Evolutionary conservation across 106 monocot species (phyloP).

Genomic region (Allium fistulosum): DNA sequence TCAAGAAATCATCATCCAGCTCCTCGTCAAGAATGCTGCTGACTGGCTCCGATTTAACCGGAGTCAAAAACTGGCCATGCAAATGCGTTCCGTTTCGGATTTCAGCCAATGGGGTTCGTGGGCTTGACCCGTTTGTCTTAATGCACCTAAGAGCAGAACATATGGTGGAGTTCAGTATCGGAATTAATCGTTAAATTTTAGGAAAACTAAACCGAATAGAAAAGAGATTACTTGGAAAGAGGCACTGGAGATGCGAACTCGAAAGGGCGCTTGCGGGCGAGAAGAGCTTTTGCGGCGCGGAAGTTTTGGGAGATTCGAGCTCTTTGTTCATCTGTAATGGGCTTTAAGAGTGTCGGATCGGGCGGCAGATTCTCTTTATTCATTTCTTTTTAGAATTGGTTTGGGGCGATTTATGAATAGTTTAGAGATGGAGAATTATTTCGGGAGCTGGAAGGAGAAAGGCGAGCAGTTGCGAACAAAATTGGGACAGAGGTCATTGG

Average conservation of each 20-base stretch:
- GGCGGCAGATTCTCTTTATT: conserved; percentile 16
- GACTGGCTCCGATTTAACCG: neutral
- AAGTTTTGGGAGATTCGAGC: conserved; percentile 8
- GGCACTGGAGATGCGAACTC: conserved; percentile 1
- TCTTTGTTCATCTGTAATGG: conserved; percentile 17
- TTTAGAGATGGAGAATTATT: too few species aligned
- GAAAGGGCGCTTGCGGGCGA: conserved; percentile 28
- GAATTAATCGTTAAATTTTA: neutral
- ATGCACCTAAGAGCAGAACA: conserved; percentile 8
- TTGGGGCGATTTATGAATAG: too few species aligned
- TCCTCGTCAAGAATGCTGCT: conserved; percentile 35
- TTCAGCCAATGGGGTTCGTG: conserved; percentile 14
- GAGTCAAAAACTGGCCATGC: neutral
- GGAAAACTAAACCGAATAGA: neutral
- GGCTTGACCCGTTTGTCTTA: neutral
- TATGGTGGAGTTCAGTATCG: neutral
- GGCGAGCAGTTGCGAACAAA: too few species aligned
- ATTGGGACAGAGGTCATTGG: too few species aligned
- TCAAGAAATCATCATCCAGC: conserved; percentile 41
- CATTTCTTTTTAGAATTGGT: neutral
- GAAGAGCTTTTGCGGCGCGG: conserved; percentile 32
- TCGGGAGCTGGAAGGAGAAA: too few species aligned
- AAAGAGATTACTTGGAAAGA: conserved; percentile 18
- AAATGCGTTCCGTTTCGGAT: neutral
- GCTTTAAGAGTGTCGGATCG: neutral